Conservation (phyloP, 768 basidiomycete species). For the Hygrophoropsis aurantiaca region DNA sequence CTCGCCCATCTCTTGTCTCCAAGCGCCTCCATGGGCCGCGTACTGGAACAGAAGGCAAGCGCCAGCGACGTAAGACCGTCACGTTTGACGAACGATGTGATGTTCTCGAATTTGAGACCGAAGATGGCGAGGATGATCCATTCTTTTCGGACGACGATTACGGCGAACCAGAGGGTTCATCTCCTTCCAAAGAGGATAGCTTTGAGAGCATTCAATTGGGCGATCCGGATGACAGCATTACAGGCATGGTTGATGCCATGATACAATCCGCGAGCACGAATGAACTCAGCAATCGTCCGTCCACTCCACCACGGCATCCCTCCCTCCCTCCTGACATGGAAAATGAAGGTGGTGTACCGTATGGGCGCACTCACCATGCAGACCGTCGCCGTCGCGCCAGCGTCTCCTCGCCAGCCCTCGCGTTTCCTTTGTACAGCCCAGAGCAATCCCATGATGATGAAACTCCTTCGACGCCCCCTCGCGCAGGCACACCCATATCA, state of each 20-base stretch:
- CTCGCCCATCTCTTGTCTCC: slow-evolving; percentile 67
- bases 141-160: slow-evolving; percentile 42
- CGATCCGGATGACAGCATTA: slow-evolving; percentile 56
- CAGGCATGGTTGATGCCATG: slow-evolving; percentile 72
- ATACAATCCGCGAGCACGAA: slow-evolving; percentile 36
- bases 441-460: slow-evolving; percentile 9
- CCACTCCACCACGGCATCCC: slow-evolving; percentile 36
- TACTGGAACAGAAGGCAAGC: slow-evolving; percentile 39
- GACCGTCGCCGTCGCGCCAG: slow-evolving; percentile 42
- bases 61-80: slow-evolving; percentile 72
- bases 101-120: slow-evolving; percentile 76
- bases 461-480: slow-evolving; percentile 23
- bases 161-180: slow-evolving; percentile 12
- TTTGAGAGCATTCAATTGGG: slow-evolving; percentile 46
- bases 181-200: slow-evolving; percentile 6
- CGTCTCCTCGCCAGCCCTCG: slow-evolving; percentile 35
- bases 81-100: slow-evolving; percentile 80
- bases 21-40: slow-evolving; percentile 78
- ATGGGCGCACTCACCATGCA: slow-evolving; percentile 62
- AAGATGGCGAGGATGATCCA: slow-evolving; percentile 51
- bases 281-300: slow-evolving; percentile 12
- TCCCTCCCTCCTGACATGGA: slow-evolving; percentile 55
- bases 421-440: slow-evolving; percentile 33
- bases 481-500: slow-evolving; percentile 11
- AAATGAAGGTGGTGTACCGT: slow-evolving; percentile 61